Base-by-base conservation (phyloP, 1,284 basidiomycete genomes). In the Heterobasidion annosum region DNA sequence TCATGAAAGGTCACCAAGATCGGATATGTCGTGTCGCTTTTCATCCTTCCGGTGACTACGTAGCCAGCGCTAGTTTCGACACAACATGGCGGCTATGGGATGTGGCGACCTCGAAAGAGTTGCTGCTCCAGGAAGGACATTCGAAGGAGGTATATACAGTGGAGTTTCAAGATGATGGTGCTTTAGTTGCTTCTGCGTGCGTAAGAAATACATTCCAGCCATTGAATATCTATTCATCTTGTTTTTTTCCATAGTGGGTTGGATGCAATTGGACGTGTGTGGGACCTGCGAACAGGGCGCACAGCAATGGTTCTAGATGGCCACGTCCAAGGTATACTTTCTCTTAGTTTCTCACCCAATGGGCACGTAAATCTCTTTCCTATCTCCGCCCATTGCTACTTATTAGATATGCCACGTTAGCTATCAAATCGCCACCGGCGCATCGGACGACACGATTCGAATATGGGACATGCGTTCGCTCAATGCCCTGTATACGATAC, bases 71-170 rank as follows among this genome's bases (percentile, higher is more conserved):
- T 0, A 93, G 93, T 56, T 99, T 96, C 63, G 97, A 99, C 68
- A 97, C 93, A 3, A 93, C 96, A n/a, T 99, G 97, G 96, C 76
- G 97, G 43, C 70, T 99, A 49, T 99, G 97, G 97, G 95, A 99
- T 67, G 86, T 93, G 1, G 76, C 78, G 48, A 90, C 83, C 1
- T 74, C 83, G 1, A 82, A 85, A 64, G 94, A 98, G 64, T 70
- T 99, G 2, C 73, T 97, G 18, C 69, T 93, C 2, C 97, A 99
- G 70, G 96, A 99, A 68, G 97, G 97, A 0, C 97, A 99, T 66
- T 95, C 93, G 15, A 95, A 95, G 67, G 95, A 97, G 67, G 95
- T 99, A 0, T 98, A 97, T 67, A 78, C 93, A 1, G 79, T 99
- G 16, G 93, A 95, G 55, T 99, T 98, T 67, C 97, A 99, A 66